Percentiles rank a stretch among this genome's conserved stretches.
Conservation (phyloP, 768 basidiomycete species). For the Lentinula lateritia region DNA sequence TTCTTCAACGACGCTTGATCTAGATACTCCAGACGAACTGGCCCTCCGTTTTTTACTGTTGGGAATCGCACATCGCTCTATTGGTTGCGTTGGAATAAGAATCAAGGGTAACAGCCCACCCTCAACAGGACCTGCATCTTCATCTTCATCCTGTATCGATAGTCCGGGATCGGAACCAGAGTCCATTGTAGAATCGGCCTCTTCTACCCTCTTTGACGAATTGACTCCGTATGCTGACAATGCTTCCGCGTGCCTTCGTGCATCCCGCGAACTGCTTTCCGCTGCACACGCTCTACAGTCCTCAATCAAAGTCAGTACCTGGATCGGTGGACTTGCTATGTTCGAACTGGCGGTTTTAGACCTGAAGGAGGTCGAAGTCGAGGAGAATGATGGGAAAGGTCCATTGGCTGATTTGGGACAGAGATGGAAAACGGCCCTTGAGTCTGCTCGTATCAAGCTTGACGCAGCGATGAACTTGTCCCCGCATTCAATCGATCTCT, state of each 20-base stretch:
- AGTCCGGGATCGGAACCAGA: not conserved
- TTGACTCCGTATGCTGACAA: not conserved
- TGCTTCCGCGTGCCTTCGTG: slow-evolving; percentile 6
- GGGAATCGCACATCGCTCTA: slow-evolving; percentile 60
- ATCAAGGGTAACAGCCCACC: not conserved
- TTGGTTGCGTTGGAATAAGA: slow-evolving; percentile 29
- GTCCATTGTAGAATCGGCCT: not conserved
- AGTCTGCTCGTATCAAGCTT: slow-evolving; percentile 42
- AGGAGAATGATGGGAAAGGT: slow-evolving; percentile 11
- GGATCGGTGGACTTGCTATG: slow-evolving; percentile 61
- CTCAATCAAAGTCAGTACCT: slow-evolving; percentile 47
- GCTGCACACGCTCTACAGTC: slow-evolving; percentile 35
- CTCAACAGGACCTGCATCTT: not conserved
- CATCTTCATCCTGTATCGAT: not conserved
- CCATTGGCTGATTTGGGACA: slow-evolving; percentile 20
- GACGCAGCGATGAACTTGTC: slow-evolving; percentile 46
- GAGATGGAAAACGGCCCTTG: slow-evolving; percentile 45
- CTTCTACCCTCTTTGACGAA: not conserved
- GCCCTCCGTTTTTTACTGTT: slow-evolving; percentile 66
- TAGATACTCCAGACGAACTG: slow-evolving; percentile 68
- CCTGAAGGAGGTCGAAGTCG: slow-evolving; percentile 48
- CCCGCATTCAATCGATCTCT: slow-evolving; percentile 54
- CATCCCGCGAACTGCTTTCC: slow-evolving; percentile 34
- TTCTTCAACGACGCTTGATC: slow-evolving; percentile 23
- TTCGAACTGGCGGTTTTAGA: slow-evolving; percentile 73